Conservation (phyloP, 2,329 filamentous ascomycete species). For the Aureobasidium pullulans region DNA sequence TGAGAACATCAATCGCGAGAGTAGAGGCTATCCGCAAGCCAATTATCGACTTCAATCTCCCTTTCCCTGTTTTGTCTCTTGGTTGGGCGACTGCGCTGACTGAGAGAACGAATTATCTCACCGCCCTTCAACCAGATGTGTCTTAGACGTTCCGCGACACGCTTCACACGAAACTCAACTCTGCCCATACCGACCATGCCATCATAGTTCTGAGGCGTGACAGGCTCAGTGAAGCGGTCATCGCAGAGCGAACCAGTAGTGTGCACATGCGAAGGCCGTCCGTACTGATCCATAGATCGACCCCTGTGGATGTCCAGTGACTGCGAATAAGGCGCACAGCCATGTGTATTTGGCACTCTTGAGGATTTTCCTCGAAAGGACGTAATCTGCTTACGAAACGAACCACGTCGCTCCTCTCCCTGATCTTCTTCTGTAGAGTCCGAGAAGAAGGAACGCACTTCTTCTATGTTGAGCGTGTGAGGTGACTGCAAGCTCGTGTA, state of each 20-base stretch:
- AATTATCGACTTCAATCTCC: conserved; percentile 18
- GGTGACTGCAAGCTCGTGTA: conserved; percentile 40
- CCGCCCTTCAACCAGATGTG: conserved; percentile 28
- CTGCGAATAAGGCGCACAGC: conserved; percentile 18
- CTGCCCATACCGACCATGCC: conserved; percentile 31
- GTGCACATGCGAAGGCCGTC: conserved; percentile 19
- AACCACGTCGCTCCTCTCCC: conserved; percentile 19
- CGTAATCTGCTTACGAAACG: conserved; percentile 30
- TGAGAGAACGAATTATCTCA: conserved; percentile 23
- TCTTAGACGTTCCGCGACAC: conserved; percentile 33
- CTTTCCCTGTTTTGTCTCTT: conserved; percentile 13
- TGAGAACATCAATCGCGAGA: conserved; percentile 4
- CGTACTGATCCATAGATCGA: conserved; percentile 24
- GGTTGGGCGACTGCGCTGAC: neutral
- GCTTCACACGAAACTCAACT: conserved; percentile 33
- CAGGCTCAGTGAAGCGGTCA: conserved; percentile 8
- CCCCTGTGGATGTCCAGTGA: conserved; percentile 18
- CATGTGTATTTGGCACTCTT: conserved; percentile 11
- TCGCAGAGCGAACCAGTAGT: neutral
- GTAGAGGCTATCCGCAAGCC: conserved; percentile 20
- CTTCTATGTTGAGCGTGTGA: conserved; percentile 30
- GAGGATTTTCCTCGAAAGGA: conserved; percentile 22
- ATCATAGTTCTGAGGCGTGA: conserved; percentile 20
- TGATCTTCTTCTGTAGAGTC: conserved; percentile 30
- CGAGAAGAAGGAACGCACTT: conserved; percentile 37